Evolutionary conservation across 2,329 filamentous ascomycete genomes (phyloP).

Genomic region (Botrytis pseudocinerea): DNA sequence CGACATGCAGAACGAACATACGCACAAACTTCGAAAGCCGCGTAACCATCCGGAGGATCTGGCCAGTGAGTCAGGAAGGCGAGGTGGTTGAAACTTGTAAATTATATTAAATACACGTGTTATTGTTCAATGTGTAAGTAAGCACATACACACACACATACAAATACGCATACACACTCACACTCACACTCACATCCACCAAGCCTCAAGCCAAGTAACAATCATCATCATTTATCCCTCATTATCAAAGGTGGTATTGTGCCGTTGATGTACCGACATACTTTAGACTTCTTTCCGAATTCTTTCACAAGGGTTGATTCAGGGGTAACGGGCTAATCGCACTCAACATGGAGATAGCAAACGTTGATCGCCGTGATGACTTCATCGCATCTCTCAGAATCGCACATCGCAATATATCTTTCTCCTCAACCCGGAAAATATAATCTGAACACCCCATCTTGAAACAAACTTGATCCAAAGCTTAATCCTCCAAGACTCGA

Average conservation of each 20-base stretch:
- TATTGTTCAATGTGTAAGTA: neutral
- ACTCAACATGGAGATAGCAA: neutral
- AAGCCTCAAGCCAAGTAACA: neutral
- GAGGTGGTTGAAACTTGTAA: neutral
- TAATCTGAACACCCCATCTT: neutral
- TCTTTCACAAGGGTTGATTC: neutral
- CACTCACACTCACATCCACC: neutral
- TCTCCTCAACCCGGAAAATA: neutral
- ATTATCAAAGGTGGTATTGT: neutral
- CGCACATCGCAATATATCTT: constrained; percentile 8
- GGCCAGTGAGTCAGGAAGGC: neutral
- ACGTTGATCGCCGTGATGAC: neutral
- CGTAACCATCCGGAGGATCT: neutral
- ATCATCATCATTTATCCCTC: neutral
- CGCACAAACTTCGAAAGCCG: neutral
- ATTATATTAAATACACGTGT: neutral
- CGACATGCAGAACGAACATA: neutral
- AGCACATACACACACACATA: neutral
- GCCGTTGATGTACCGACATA: neutral
- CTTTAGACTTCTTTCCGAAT: neutral
- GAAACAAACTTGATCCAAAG: neutral
- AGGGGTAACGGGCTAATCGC: neutral
- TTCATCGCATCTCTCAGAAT: neutral
- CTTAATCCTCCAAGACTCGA: neutral
- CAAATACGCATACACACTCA: too few species aligned